Evolutionary conservation across 306 rosid species (phyloP).

Genomic region (peach (Prunus persica)): DNA sequence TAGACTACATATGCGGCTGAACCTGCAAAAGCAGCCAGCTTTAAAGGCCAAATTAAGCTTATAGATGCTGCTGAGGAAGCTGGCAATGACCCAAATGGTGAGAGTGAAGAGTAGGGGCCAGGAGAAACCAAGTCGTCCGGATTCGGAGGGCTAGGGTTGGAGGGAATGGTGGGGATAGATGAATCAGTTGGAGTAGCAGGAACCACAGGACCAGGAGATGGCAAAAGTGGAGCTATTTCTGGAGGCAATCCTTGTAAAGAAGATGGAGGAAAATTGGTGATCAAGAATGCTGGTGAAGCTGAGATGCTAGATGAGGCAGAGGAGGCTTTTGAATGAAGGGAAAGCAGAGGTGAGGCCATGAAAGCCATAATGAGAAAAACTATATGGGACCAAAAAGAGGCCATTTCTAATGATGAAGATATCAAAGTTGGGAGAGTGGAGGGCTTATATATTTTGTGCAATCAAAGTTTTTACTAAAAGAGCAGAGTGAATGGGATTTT

Average conservation of each 20-base stretch:
- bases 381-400: slow-evolving; percentile 47
- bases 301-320: slow-evolving; percentile 15
- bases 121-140: slow-evolving; percentile 54
- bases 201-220: slow-evolving; percentile 62
- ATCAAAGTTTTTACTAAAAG: slow-evolving; percentile 1
- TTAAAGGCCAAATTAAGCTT: slow-evolving; percentile 21
- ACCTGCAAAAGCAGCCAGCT: slow-evolving; percentile 35
- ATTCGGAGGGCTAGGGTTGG: slow-evolving; percentile 85
- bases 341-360: slow-evolving; percentile 44
- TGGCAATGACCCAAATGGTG: slow-evolving; percentile 57
- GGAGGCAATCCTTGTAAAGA: slow-evolving; percentile 62
- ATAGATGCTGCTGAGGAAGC: slow-evolving; percentile 41
- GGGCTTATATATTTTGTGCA: slow-evolving; percentile 16
- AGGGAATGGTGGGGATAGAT: slow-evolving; percentile 72
- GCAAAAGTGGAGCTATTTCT: slow-evolving; percentile 83
- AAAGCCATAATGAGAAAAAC: slow-evolving; percentile 38
- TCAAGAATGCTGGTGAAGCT: slow-evolving; percentile 39
- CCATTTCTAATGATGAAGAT: slow-evolving; percentile 52
- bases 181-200: slow-evolving; percentile 55
- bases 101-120: slow-evolving; percentile 55
- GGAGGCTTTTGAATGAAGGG: slow-evolving; percentile 37
- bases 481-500: slow-evolving; percentile 19
- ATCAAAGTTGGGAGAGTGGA: slow-evolving; percentile 23
- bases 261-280: slow-evolving; percentile 34
- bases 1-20: slow-evolving; percentile 34